Evolutionary conservation across 1,139 yeast genomes (phyloP).

Genomic region (Blastobotrys indianensis): DNA sequence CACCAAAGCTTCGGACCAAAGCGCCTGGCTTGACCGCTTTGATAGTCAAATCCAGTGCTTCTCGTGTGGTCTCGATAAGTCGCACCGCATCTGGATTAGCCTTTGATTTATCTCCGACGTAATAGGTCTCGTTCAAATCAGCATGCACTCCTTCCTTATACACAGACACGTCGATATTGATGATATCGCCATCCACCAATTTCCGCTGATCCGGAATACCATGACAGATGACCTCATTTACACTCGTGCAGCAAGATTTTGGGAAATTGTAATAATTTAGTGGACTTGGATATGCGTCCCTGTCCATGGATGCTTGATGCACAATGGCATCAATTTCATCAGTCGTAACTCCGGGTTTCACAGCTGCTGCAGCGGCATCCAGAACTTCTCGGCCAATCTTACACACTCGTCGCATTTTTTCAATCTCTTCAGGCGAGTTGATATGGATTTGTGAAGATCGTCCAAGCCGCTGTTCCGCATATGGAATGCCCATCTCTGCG

Average conservation of each 20-base stretch:
- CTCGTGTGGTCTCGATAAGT: conserved; percentile 91
- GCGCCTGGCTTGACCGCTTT: conserved; percentile 85
- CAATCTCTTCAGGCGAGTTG: conserved; percentile 59
- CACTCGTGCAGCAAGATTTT: conserved; percentile 86
- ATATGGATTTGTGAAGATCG: conserved; percentile 61
- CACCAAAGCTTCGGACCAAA: conserved; percentile 82
- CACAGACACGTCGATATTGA: conserved; percentile 83
- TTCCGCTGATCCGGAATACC: conserved; percentile 92
- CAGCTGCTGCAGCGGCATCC: conserved; percentile 78
- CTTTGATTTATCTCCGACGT: conserved; percentile 87
- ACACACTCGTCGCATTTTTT: conserved; percentile 67
- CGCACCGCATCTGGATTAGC: conserved; percentile 70
- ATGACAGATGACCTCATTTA: conserved; percentile 93
- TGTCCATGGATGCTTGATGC: conserved; percentile 80
- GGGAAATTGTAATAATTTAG: conserved; percentile 93
- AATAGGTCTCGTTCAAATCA: conserved; percentile 93
- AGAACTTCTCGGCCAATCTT: conserved; percentile 78
- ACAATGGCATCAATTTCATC: conserved; percentile 85
- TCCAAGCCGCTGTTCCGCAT: conserved; percentile 68
- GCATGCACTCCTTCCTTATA: conserved; percentile 87
- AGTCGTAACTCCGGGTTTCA: conserved; percentile 85
- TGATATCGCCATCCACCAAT: conserved; percentile 87
- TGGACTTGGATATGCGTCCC: conserved; percentile 94
- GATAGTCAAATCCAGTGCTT: conserved; percentile 79
- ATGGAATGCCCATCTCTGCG: conserved; percentile 73